Percentiles rank a stretch among this genome's conserved stretches.
Evolutionary conservation across 2,329 filamentous ascomycete genomes (phyloP).

Genomic region (Penicillium sp.): DNA sequence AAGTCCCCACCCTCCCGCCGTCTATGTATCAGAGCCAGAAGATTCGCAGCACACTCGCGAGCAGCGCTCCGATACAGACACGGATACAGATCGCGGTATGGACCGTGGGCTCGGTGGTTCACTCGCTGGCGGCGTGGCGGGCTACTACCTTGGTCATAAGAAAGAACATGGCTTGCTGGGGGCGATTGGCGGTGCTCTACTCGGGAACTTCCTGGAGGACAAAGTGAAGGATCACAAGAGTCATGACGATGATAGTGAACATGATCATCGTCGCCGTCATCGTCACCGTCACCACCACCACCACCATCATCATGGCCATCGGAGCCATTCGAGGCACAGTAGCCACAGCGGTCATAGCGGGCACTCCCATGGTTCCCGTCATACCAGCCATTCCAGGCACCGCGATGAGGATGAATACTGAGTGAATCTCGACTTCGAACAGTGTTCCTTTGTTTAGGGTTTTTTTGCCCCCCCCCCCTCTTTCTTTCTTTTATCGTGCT

Average conservation of each 20-base stretch:
- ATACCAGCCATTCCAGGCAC: conserved; percentile 17
- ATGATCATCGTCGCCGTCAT: conserved; percentile 9
- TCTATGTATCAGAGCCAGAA: conserved; percentile 15
- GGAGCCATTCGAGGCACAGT: conserved; percentile 12
- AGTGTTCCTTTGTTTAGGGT: neutral
- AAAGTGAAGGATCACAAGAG: conserved; percentile 49
- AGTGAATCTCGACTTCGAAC: neutral
- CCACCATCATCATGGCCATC: conserved; percentile 19
- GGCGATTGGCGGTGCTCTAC: conserved; percentile 55
- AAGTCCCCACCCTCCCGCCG: conserved; percentile 15
- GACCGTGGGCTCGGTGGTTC: conserved; percentile 59
- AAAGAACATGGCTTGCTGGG: conserved; percentile 58
- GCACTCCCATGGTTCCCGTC: conserved; percentile 3
- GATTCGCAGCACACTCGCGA: conserved; percentile 6
- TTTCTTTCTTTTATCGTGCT: neutral
- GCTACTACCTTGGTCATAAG: conserved; percentile 56
- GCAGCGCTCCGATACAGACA: conserved; percentile 8
- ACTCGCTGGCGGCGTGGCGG: conserved; percentile 56
- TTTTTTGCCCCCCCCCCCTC: neutral
- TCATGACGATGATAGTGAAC: conserved; percentile 19
- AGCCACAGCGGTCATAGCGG: neutral
- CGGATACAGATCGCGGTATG: conserved; percentile 29
- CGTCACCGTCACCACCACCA: conserved; percentile 12
- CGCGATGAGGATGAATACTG: conserved; percentile 2
- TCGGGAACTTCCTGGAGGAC: conserved; percentile 56